Conservation (phyloP, 2,329 filamentous ascomycete genomes). For the Corynespora cassiicola region DNA sequence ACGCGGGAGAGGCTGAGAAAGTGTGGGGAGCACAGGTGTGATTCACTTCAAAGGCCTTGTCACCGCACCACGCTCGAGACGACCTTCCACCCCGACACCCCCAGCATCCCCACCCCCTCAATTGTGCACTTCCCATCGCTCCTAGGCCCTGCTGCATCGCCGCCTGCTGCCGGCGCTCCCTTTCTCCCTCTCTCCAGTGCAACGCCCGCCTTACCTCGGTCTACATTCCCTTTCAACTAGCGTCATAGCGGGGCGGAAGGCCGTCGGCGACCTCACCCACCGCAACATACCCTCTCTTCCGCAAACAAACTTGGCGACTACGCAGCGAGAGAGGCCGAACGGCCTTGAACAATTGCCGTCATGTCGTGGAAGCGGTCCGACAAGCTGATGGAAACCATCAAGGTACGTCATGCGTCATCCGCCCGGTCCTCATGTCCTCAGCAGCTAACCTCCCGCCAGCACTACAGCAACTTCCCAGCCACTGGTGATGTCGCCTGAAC, state of each 20-base stretch:
- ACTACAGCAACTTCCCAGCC: slow-evolving; percentile 96
- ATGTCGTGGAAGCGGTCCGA: slow-evolving; percentile 97
- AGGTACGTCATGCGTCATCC: slow-evolving; percentile 50
- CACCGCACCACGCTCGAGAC: slow-evolving; percentile 18
- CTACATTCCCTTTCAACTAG: slow-evolving; percentile 29
- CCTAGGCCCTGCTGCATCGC: slow-evolving; percentile 1
- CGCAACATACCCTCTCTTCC: slow-evolving; percentile 2
- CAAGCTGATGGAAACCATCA: slow-evolving; percentile 94
- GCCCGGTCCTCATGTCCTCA: slow-evolving; percentile 6
- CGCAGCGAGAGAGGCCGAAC: slow-evolving; percentile 35
- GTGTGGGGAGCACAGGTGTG: slow-evolving; percentile 34
- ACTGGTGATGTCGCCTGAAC: slow-evolving; percentile 90
- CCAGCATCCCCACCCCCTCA: slow-evolving; percentile 7
- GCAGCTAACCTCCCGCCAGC: slow-evolving; percentile 48
- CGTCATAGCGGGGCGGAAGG: slow-evolving; percentile 42
- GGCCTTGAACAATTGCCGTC: slow-evolving; percentile 49
- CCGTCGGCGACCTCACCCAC: slow-evolving; percentile 12
- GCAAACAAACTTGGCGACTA: slow-evolving; percentile 34
- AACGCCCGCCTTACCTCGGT: slow-evolving; percentile 32
- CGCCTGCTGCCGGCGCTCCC: not conserved
- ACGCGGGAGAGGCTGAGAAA: slow-evolving; percentile 24
- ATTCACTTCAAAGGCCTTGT: slow-evolving; percentile 23
- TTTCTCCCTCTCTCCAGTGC: slow-evolving; percentile 1
- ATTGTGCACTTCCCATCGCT: slow-evolving; percentile 9
- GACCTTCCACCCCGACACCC: slow-evolving; percentile 9